Evolutionary conservation across 2,329 filamentous ascomycete genomes (phyloP), one percentile per base, ranked within the genome.

Genomic region (Monilinia laxa): DNA sequence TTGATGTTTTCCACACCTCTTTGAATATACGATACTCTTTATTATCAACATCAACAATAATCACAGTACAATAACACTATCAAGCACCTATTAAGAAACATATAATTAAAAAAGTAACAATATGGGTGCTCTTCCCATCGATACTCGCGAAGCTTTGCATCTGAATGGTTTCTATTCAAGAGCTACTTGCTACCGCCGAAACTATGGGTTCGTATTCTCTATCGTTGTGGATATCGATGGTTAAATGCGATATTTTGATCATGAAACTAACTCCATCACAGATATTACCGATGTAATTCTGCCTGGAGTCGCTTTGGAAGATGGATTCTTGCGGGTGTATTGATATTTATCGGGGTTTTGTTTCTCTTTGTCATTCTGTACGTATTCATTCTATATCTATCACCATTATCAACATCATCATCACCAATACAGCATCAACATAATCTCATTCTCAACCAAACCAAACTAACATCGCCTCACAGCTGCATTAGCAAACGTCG

Each of bases 241-340:
- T 25, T 5, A 6, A 11, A 20, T 12, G 12, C 18, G 31, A 16
- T 18, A 10, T 11, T 12, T 20, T 28, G 31, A 38, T 3, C 45
- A 16, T 7, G 3, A 18, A 28, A 25, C 31, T 65, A 38, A 59
- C 23, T 38, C 0, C 6, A 16, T 20, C 9, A 11, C 6, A 60
- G 63, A 14, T 65, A 65, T 2, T 66, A 65, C 47, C 58, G 66
- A 31, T 58, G 63, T 53, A 28, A 35, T 18, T 68, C 68, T 11
- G 63, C 66, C 14, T 73, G 70, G 69, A 63, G 9, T 40, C 42
- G 68, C 0, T 73, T 64, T 47, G 72, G 72, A 10, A 66, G 72
- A 7, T 73, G 72, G 72, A 56, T 73, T 20, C 60, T 73, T 0
- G 64, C 71, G 3, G 72, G 69, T 0, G 18, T 73, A 0, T 55